Evolutionary conservation across 2,329 filamentous ascomycete genomes (phyloP).

Genomic region (Sphaerulina populicola): DNA sequence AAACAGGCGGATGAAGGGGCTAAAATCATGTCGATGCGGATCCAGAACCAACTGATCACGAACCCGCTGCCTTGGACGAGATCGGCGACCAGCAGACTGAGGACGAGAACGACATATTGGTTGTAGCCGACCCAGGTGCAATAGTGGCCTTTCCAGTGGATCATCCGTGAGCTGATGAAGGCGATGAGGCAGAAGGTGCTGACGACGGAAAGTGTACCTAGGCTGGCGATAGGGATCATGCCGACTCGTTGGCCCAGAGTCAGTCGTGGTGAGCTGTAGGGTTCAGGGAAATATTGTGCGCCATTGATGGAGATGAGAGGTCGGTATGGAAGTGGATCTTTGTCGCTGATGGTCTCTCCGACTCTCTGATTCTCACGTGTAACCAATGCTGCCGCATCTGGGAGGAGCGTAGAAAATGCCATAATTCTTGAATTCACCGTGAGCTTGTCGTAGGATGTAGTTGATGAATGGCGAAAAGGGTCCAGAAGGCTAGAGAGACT

Average conservation of each 20-base stretch:
- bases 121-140: constrained; percentile 39
- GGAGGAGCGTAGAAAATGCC: neutral
- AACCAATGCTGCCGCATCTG: neutral
- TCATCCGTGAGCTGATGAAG: constrained; percentile 29
- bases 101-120: constrained; percentile 61
- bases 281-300: constrained; percentile 25
- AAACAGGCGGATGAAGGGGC: constrained; percentile 51
- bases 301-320: constrained; percentile 20
- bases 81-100: constrained; percentile 61
- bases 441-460: neutral
- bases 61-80: constrained; percentile 59
- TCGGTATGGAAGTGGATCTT: constrained; percentile 14
- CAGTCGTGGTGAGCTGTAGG: constrained; percentile 26
- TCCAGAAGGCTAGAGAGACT: no score
- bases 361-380: neutral
- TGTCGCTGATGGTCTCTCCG: neutral
- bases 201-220: constrained; percentile 28
- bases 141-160: constrained; percentile 29
- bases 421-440: no score
- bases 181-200: constrained; percentile 25
- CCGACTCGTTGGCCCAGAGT: constrained; percentile 20
- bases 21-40: constrained; percentile 46
- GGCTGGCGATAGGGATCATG: constrained; percentile 26
- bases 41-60: constrained; percentile 54
- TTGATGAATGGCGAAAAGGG: no score